Evolutionary conservation across 176 grass and related monocot species (phyloP), one percentile per base, ranked within the genome.

Genomic region (Poa pratensis): DNA sequence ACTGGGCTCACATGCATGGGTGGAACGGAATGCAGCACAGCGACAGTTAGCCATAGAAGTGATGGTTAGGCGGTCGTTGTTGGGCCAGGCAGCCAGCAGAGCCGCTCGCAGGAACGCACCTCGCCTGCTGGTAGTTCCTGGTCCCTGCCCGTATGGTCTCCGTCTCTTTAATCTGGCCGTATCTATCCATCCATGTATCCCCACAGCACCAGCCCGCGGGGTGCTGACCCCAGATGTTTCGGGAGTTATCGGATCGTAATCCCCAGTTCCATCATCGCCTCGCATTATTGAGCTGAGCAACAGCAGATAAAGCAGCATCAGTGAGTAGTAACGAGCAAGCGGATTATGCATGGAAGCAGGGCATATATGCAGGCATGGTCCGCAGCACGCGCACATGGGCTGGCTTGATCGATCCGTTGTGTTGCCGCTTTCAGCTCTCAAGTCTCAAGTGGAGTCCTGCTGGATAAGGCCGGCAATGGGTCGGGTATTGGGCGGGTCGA

Each of bases 41-140:
- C 30, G 27, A 55, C 49, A 76, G 61, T 64, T 30, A 6, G 61
- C 61, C 61, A 64, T 7, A 14, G 26, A 24, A 26, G 40, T 42
- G 42, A n/a, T 45, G 7, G 81, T 80, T 85, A 20, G 76, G 24
- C 59, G 57, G 87, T 80, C 82, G 76, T 35, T 73, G 40, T 84
- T 54, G 6, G 24, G 17, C 57, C 15, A 39, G 69, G 62, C 80
- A 83, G 28, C 86, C 10, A 72, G 5, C 18, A 57, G 54, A 20
- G 23, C 86, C 34, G 9, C 10, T 48, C 46, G 43, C 37, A 30
- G 1, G 27, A 62, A 26, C 59, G 63, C 63, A 52, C 46, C 48
- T 48, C 7, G 18, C 57, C 57, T 2, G 77, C 77, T 68, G 87
- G 67, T 74, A 35, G 81, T 74, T 37, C 19, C 45, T 37, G 81